phyloP scores from a whole-genome alignment of 139 green algal species.

The Trebouxia sp. region DNA sequence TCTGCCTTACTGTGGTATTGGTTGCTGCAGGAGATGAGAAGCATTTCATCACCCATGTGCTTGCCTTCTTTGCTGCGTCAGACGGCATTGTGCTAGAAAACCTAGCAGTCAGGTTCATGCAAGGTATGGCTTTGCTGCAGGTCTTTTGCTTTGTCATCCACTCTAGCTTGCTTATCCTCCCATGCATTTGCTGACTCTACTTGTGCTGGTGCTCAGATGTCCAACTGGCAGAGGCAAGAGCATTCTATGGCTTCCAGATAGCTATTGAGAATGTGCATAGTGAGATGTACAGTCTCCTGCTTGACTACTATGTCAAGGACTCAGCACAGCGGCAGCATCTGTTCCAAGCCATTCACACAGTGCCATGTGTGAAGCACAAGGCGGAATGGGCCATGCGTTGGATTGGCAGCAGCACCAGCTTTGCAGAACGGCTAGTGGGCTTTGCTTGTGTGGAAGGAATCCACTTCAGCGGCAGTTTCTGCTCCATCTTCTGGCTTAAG shows the following conservation, averaged over 20 bases:
- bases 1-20: background rate
- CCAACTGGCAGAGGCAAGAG: slow-evolving; percentile 79
- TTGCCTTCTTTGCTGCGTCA: slow-evolving; percentile 89
- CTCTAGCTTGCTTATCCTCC: background rate
- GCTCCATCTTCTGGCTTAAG: slow-evolving; percentile 84
- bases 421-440: slow-evolving; percentile 71
- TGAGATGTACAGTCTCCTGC: slow-evolving; percentile 79
- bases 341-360: slow-evolving; percentile 42
- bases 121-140: slow-evolving; percentile 37
- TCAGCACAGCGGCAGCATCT: slow-evolving; percentile 49
- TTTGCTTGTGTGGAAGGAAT: slow-evolving; percentile 85
- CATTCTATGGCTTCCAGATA: slow-evolving; percentile 89
- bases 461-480: slow-evolving; percentile 77
- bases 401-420: slow-evolving; percentile 73
- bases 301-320: slow-evolving; percentile 75
- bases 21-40: slow-evolving; percentile 61
- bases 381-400: slow-evolving; percentile 95
- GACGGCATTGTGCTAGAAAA: slow-evolving; percentile 93
- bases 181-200: background rate
- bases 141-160: background rate
- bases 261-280: slow-evolving; percentile 89
- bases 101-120: slow-evolving; percentile 81
- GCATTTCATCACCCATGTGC: slow-evolving; percentile 83
- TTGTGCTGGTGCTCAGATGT: slow-evolving; percentile 59
- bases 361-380: slow-evolving; percentile 62